Base-by-base conservation (phyloP, 495 filamentous ascomycete species). In the Penicillium pulvis region DNA sequence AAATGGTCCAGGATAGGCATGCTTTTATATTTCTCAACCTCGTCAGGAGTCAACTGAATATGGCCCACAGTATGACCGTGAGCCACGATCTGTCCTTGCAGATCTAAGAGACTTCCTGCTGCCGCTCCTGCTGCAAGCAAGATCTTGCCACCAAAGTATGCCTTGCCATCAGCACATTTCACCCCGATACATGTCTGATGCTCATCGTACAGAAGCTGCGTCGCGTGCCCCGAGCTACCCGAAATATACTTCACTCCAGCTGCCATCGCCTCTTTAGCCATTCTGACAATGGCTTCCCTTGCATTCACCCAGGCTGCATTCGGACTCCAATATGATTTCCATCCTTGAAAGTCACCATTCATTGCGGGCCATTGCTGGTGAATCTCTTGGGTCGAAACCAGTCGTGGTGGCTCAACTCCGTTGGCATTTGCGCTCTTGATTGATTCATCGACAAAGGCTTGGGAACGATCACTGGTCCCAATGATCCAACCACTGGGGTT, bases 401-500 rank as follows among this genome's bases (percentile, higher is more conserved):
- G 17, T 20, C 28, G 19, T 2, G 28, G 17, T 16, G 19, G 19
- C 24, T 53, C 4, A 1, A 53, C 31, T 63, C 65, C 64, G 19
- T 69, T 53, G 20, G 43, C 50, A 17, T 62, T 60, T 19, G 58
- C 60, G 2, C 61, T 69, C 39, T 67, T 60, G 17, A 64, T 62
- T 1, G 70, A 68, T 2, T 59, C 66, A 51, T 67, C 68, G 0
- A 73, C 64, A 48, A 70, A 70, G 7, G 67, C 60, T 4, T 49
- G 51, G 0, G 67, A 70, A 1, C 58, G 50, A 26, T 70, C 54
- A 11, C 55, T 51, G 1, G 65, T 65, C 20, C 67, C 63, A 20
- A 67, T 36, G 42, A 73, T 67, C 71, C 71, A 73, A 0, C 71
- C 71, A 7, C 67, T 66, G 8, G 61, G 58, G 51, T 75, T 63